Evolutionary conservation across 441 rosid genomes (phyloP).

Genomic region (Geranium incanum): DNA sequence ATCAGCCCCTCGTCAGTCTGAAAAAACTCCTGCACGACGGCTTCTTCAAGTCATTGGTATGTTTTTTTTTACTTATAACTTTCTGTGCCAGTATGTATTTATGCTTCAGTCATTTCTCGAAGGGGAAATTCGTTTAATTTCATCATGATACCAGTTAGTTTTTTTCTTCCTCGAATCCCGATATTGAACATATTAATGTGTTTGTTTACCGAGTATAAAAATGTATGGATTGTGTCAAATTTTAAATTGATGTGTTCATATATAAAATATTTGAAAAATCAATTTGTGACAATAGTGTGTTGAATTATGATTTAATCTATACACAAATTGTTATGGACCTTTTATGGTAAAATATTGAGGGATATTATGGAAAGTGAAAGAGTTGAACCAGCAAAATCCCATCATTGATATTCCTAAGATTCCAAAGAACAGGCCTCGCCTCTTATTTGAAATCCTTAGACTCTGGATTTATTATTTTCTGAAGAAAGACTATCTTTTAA

Average conservation of each 20-base stretch:
- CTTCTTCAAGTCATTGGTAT: constrained; percentile 91
- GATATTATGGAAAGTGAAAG: background rate
- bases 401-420: background rate
- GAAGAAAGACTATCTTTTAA: no score
- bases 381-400: background rate
- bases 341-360: background rate
- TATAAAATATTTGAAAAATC: background rate
- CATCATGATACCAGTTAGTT: background rate
- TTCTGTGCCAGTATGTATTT: background rate
- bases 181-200: background rate
- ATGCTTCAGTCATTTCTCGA: background rate
- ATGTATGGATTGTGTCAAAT: background rate
- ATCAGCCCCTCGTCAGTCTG: constrained; percentile 54
- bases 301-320: background rate
- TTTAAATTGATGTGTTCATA: background rate
- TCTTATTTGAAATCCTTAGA: background rate
- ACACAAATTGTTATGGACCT: background rate
- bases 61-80: constrained; percentile 17
- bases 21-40: constrained; percentile 55
- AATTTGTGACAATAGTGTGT: background rate
- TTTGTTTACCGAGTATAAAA: background rate
- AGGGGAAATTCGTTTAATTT: background rate
- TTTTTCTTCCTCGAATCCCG: background rate
- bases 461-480: background rate
- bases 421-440: background rate